These are phyloP conservation scores for Thyridium curvatum DNA, from an alignment of 2,329 filamentous ascomycete species.

Conservation along the genomic window DNA sequence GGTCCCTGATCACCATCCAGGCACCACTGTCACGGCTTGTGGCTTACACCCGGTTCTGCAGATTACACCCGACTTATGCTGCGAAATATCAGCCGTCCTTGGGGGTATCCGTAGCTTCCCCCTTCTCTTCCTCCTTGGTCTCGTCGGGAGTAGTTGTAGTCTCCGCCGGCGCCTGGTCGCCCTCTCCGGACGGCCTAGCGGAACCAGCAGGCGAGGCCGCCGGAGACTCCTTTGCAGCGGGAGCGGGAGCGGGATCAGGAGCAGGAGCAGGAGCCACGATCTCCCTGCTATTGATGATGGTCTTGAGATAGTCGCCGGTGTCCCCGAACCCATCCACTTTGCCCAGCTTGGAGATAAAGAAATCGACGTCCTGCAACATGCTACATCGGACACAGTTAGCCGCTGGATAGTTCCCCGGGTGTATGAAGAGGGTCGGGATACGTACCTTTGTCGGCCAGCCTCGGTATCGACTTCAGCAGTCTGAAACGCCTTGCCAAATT, in stretches of 20 bases:
- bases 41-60: too few species aligned
- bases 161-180: too few species aligned
- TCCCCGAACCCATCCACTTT: slow-evolving; percentile 77
- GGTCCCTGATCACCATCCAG: too few species aligned
- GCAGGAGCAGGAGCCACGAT: slow-evolving; percentile 20
- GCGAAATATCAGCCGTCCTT: too few species aligned
- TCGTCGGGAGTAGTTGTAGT: too few species aligned
- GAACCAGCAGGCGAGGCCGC: too few species aligned
- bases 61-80: too few species aligned
- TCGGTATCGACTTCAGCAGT: slow-evolving; percentile 60
- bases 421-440: slow-evolving; percentile 7
- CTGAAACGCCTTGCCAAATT: slow-evolving; percentile 66
- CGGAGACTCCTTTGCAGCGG: background rate
- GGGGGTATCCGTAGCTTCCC: too few species aligned
- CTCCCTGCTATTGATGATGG: slow-evolving; percentile 56
- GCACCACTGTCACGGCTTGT: too few species aligned
- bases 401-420: too few species aligned
- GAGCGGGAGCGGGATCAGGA: slow-evolving; percentile 1
- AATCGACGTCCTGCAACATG: slow-evolving; percentile 70
- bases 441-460: slow-evolving; percentile 65
- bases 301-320: slow-evolving; percentile 61
- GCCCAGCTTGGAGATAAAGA: slow-evolving; percentile 62
- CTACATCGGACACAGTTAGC: slow-evolving; percentile 31
- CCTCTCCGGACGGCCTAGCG: too few species aligned
- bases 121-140: too few species aligned